These are phyloP conservation scores for Teunomyces stri DNA, from an alignment of 805 yeast genomes.

Conservation along the genomic window DNA sequence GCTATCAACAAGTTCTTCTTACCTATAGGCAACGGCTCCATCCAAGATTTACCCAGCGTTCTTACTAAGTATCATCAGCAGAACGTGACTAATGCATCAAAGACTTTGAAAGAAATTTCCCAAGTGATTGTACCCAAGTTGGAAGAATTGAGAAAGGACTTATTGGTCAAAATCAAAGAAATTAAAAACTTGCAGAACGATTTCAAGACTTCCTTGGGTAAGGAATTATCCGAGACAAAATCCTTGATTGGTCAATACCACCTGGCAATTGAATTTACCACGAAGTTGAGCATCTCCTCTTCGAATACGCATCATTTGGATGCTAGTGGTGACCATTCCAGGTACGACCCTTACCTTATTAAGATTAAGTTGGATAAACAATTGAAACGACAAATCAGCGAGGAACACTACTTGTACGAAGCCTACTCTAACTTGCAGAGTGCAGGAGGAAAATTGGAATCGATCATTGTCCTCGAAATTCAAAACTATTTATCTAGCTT, in stretches of 20 bases:
- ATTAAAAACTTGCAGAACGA: constrained; percentile 80
- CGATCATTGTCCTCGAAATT: constrained; percentile 80
- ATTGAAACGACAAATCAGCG: constrained; percentile 71
- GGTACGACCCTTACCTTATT: constrained; percentile 79
- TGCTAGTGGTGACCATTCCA: constrained; percentile 41
- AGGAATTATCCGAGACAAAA: constrained; percentile 49
- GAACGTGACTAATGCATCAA: constrained; percentile 32
- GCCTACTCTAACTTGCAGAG: constrained; percentile 84
- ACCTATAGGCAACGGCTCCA: constrained; percentile 75
- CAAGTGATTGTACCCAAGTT: constrained; percentile 50
- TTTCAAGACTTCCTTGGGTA: constrained; percentile 71
- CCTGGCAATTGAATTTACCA: constrained; percentile 65
- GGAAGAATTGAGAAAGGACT: constrained; percentile 63
- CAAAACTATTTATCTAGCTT: constrained; percentile 77
- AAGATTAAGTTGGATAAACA: constrained; percentile 72
- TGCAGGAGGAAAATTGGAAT: constrained; percentile 82
- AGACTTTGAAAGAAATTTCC: constrained; percentile 50
- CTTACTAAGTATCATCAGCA: constrained; percentile 51
- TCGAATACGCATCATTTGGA: constrained; percentile 7
- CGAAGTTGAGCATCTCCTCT: constrained; percentile 28
- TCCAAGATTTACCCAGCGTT: constrained; percentile 77
- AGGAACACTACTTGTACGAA: constrained; percentile 84
- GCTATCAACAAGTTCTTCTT: constrained; percentile 56
- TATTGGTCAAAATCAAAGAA: constrained; percentile 81
- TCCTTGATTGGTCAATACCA: constrained; percentile 45